These are phyloP conservation scores for Alternaria alternata DNA, from an alignment of 2,329 filamentous ascomycete genomes.

Conservation along the genomic window DNA sequence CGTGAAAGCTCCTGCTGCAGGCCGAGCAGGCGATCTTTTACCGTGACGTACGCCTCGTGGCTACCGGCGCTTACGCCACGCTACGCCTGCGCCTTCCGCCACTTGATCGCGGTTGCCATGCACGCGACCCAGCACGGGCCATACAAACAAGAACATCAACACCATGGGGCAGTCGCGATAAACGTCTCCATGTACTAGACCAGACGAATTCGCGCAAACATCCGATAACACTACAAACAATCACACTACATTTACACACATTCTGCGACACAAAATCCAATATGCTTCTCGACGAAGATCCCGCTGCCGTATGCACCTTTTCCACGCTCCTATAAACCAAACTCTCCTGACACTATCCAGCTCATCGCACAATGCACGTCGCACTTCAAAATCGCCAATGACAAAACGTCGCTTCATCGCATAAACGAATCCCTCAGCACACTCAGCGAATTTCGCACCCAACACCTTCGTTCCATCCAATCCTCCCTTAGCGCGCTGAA, in stretches of 20 bases:
- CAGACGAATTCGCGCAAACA: neutral
- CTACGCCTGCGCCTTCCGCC: conserved; percentile 18
- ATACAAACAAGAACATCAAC: conserved; percentile 44
- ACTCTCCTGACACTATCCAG: conserved; percentile 55
- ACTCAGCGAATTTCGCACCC: conserved; percentile 82
- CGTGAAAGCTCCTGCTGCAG: conserved; percentile 29
- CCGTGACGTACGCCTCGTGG: conserved; percentile 48
- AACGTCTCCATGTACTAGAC: conserved; percentile 7
- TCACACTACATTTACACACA: neutral
- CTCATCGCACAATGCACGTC: conserved; percentile 90
- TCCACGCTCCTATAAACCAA: neutral
- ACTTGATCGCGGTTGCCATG: conserved; percentile 41
- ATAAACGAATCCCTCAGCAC: conserved; percentile 84
- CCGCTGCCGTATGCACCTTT: conserved; percentile 72
- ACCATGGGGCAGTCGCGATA: conserved; percentile 32
- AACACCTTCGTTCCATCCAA: conserved; percentile 65
- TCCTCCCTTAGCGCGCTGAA: conserved; percentile 64
- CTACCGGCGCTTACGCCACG: conserved; percentile 16
- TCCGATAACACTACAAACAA: neutral
- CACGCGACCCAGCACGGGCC: conserved; percentile 33
- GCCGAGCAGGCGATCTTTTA: conserved; percentile 21
- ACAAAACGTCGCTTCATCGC: conserved; percentile 83
- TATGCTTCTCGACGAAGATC: conserved; percentile 96
- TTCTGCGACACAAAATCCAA: too few relatives aligned
- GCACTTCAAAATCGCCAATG: conserved; percentile 94